Base-by-base conservation (phyloP, 1,284 basidiomycete genomes). In the Phylloboletellus chloephorus region DNA sequence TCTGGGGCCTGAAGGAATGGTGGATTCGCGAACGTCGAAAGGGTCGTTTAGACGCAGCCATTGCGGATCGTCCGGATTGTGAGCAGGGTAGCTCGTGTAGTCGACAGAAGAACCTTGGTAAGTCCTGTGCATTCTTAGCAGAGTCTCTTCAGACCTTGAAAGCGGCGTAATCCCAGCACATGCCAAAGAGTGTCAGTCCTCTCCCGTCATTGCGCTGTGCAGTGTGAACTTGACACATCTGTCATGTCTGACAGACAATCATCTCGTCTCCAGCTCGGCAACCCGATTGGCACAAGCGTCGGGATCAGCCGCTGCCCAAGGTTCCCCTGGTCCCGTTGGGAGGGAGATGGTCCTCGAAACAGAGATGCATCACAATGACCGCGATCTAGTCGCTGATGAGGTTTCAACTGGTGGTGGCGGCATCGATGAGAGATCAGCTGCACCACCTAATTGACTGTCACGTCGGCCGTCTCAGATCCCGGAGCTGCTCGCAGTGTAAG, bases 1-100 rank as follows among this genome's bases (percentile, higher is more conserved):
- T 87, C 3, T 83, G 76, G 68, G 85, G 85, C 5, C 52, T 88
- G 36, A 76, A 72, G 43, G 82, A 80, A 26, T 88, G 85, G 85
- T 88, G 86, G 84, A 63, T 84, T 16, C 67, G 80, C 41, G 85
- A 88, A 60, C 73, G 86, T 25, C 70, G 68, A 60, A 82, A 78
- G 53, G 82, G 81, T 7, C 71, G 74, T 47, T 57, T 82, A 32
- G 76, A 79, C 35, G 69, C 69, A 31, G 54, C 56, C 31, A 60
- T 84, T 11, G 58, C 70, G 47, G 69, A 57, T 11, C 69, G 82
- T 28, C 76, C 72, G 15, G 80, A 87, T 52, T 88, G 85, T 50
- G 68, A 71, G 6, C 70, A 80, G 4, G 81, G 81, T 10, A 61
- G 55, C 28, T 57, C 50, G 5, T 88, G 85, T 53, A 46, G 51